Evolutionary conservation across 2,329 filamentous ascomycete species (phyloP).

Genomic region (Leptosphaerulina australis): DNA sequence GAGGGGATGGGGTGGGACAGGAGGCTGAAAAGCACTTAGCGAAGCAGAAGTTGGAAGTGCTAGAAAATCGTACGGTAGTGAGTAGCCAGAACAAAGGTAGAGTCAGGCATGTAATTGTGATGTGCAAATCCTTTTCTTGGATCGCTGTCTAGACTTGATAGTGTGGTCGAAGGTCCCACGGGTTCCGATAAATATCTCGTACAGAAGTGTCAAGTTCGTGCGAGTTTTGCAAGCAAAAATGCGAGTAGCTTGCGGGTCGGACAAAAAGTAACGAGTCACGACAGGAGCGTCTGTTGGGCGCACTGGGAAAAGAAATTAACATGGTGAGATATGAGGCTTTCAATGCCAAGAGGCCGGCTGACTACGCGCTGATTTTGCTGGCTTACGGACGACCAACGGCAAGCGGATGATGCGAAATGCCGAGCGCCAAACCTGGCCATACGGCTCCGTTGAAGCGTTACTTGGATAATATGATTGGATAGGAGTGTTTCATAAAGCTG

Average conservation of each 20-base stretch:
- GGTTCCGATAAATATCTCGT: slow-evolving; percentile 8
- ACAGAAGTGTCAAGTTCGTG: slow-evolving; percentile 6
- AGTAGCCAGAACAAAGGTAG: slow-evolving; percentile 13
- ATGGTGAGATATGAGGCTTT: slow-evolving; percentile 11
- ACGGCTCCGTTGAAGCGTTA: slow-evolving; percentile 16
- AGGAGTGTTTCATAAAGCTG: not conserved
- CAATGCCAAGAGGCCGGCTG: slow-evolving; percentile 5
- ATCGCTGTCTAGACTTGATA: slow-evolving; percentile 5
- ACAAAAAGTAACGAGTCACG: slow-evolving; percentile 17
- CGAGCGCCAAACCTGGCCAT: slow-evolving; percentile 31
- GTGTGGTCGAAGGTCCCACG: not conserved
- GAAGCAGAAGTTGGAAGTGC: too few species aligned
- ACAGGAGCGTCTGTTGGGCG: slow-evolving; percentile 4
- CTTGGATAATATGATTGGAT: slow-evolving; percentile 20
- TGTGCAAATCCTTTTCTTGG: slow-evolving; percentile 6
- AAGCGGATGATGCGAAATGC: slow-evolving; percentile 29
- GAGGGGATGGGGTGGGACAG: too few species aligned
- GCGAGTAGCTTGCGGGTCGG: slow-evolving; percentile 13
- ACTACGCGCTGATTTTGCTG: slow-evolving; percentile 1
- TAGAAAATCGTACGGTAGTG: too few species aligned
- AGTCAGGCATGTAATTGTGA: slow-evolving; percentile 12
- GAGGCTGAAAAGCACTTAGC: too few species aligned
- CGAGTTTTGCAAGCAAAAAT: slow-evolving; percentile 3
- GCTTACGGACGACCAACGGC: slow-evolving; percentile 10
- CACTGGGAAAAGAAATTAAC: slow-evolving; percentile 11